A percentile compares a stretch with the other conserved stretches of the same genome.
phyloP scores from a whole-genome alignment of 202 grass and related monocot species.

The Setaria italica region DNA sequence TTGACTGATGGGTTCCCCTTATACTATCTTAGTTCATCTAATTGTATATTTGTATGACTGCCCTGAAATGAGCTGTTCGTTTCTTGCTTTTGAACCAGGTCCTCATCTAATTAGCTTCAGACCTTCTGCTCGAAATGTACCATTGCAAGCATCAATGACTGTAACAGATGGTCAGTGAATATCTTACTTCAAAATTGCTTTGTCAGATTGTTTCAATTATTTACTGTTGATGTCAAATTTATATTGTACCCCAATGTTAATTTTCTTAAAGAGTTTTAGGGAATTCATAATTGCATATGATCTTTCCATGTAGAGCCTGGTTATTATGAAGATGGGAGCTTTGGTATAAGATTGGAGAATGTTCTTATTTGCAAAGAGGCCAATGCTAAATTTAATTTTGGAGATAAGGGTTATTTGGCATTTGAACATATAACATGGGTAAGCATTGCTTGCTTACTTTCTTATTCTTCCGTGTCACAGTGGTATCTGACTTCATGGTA shows the following conservation, averaged over 20 bases:
- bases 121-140: slow-evolving; percentile 86
- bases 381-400: slow-evolving; percentile 86
- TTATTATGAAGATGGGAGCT: slow-evolving; percentile 96
- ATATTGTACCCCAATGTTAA: not conserved
- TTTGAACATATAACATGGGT: slow-evolving; percentile 99
- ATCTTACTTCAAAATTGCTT: not conserved
- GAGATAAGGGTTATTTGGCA: slow-evolving; percentile 82
- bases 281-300: slow-evolving; percentile 2
- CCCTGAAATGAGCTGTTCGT: not conserved
- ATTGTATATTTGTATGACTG: slow-evolving; percentile 16
- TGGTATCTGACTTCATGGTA: not conserved
- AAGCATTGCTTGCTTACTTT: slow-evolving; percentile 41
- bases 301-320: slow-evolving; percentile 78
- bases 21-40: slow-evolving; percentile 35
- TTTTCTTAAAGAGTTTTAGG: not conserved
- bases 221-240: slow-evolving; percentile 1
- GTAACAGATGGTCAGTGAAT: slow-evolving; percentile 87
- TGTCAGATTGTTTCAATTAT: not conserved
- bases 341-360: slow-evolving; percentile 97
- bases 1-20: slow-evolving; percentile 36
- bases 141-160: slow-evolving; percentile 97
- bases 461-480: not conserved
- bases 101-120: slow-evolving; percentile 99
- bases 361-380: slow-evolving; percentile 92
- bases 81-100: slow-evolving; percentile 54